Evolutionary conservation across 352 stramenopile genomes (phyloP).

Genomic region (Globisporangium parvum): DNA sequence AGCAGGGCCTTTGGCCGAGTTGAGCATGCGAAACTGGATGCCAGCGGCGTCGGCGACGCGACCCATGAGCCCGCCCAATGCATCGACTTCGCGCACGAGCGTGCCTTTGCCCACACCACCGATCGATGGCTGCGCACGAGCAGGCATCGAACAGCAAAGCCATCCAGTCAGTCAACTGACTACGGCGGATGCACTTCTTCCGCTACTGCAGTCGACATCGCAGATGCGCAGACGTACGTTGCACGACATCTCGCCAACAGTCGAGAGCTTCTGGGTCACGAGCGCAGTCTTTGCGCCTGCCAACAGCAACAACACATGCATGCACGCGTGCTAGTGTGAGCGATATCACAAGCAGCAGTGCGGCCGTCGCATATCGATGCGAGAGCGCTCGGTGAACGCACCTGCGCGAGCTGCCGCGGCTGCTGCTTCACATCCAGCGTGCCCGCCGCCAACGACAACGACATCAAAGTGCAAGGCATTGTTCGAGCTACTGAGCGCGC

Average conservation of each 20-base stretch:
- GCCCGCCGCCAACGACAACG: conserved; percentile 51
- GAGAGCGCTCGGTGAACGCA: conserved; percentile 16
- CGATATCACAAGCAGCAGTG: neutral
- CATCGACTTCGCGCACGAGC: conserved; percentile 97
- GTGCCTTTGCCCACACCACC: conserved; percentile 98
- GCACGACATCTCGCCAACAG: conserved; percentile 97
- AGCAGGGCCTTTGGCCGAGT: conserved; percentile 90
- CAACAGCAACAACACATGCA: neutral
- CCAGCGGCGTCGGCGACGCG: conserved; percentile 91
- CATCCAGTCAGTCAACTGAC: too few relatives aligned
- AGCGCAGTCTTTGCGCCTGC: conserved; percentile 92
- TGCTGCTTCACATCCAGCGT: conserved; percentile 56
- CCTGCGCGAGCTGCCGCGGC: conserved; percentile 43
- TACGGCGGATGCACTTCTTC: neutral
- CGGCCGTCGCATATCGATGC: neutral
- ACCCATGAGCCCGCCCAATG: conserved; percentile 97
- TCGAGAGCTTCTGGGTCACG: conserved; percentile 94
- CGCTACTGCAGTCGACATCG: neutral
- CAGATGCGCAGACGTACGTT: conserved; percentile 68
- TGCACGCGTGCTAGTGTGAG: neutral
- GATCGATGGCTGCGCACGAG: conserved; percentile 86
- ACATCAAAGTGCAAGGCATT: conserved; percentile 30
- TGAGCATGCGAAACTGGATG: conserved; percentile 98
- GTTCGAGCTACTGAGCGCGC: neutral
- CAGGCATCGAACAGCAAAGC: neutral